Evolutionary conservation across 371 early-diverging fungal genomes (phyloP).

Genomic region (Mucor lusitanicus): DNA sequence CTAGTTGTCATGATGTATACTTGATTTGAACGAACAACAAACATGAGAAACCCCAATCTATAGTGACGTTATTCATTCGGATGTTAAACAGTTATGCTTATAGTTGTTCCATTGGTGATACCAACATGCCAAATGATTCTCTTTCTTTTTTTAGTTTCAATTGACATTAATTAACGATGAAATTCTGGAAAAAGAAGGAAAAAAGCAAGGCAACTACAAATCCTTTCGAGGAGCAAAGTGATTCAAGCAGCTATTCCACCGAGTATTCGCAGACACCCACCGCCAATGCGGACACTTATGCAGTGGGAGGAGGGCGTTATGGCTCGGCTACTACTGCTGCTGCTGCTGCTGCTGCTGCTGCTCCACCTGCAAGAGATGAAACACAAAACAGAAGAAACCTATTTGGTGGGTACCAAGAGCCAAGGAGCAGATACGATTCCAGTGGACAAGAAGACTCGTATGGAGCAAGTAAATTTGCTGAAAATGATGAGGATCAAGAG

Average conservation of each 20-base stretch:
- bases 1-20: background rate
- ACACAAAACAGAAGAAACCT: slow-evolving; percentile 24
- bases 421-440: background rate
- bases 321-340: background rate
- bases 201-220: slow-evolving; percentile 9
- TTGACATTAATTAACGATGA: slow-evolving; percentile 7
- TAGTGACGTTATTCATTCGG: background rate
- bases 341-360: background rate
- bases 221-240: slow-evolving; percentile 7
- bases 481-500: slow-evolving; percentile 67
- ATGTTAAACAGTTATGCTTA: background rate
- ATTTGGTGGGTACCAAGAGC: slow-evolving; percentile 17
- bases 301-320: background rate
- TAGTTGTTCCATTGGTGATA: background rate
- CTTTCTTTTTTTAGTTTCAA: background rate
- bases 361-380: background rate
- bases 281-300: background rate
- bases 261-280: slow-evolving; percentile 6
- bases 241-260: background rate
- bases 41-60: background rate
- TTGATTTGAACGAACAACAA: background rate
- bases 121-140: slow-evolving; percentile 8
- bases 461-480: slow-evolving; percentile 18
- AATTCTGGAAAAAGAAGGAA: slow-evolving; percentile 26
- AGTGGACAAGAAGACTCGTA: slow-evolving; percentile 15